Percentiles rank a stretch among this genome's conserved stretches.
Evolutionary conservation across 441 rosid genomes (phyloP).

Genomic region (Geranium incanum): DNA sequence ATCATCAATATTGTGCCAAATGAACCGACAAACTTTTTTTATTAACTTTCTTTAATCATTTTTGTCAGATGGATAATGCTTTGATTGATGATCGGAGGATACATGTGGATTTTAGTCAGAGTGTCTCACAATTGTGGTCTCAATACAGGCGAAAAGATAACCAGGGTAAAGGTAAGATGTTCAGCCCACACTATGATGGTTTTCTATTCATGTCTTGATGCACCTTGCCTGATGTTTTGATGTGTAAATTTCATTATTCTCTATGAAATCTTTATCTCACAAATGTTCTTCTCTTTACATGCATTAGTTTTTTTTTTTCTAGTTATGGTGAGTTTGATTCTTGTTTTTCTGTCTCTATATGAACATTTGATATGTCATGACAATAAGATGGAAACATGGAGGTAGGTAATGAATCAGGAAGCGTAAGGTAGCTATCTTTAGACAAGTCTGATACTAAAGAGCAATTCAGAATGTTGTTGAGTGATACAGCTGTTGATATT

Average conservation of each 20-base stretch:
- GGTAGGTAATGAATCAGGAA: background rate
- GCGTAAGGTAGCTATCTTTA: background rate
- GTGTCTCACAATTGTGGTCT: constrained; percentile 87
- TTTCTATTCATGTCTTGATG: background rate
- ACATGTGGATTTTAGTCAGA: constrained; percentile 92
- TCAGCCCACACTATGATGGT: background rate
- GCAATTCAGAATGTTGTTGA: background rate
- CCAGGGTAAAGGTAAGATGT: constrained; percentile 45
- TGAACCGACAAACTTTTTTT: background rate
- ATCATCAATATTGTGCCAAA: background rate
- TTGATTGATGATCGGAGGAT: constrained; percentile 92
- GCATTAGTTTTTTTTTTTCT: background rate
- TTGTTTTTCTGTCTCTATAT: background rate
- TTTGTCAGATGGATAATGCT: constrained; percentile 81
- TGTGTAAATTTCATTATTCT: background rate
- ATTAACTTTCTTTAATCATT: constrained; percentile 18
- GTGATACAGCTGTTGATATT: background rate
- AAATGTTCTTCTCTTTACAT: background rate
- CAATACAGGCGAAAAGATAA: constrained; percentile 58
- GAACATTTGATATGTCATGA: background rate
- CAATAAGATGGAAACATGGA: background rate
- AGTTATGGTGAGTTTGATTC: background rate
- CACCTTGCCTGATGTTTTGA: background rate
- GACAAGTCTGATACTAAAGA: background rate
- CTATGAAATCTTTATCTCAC: background rate